Percentiles rank a stretch among this genome's conserved stretches.
Evolutionary conservation across 2,329 filamentous ascomycete species (phyloP).

Genomic region (Lasiodiplodia hormozganensis): DNA sequence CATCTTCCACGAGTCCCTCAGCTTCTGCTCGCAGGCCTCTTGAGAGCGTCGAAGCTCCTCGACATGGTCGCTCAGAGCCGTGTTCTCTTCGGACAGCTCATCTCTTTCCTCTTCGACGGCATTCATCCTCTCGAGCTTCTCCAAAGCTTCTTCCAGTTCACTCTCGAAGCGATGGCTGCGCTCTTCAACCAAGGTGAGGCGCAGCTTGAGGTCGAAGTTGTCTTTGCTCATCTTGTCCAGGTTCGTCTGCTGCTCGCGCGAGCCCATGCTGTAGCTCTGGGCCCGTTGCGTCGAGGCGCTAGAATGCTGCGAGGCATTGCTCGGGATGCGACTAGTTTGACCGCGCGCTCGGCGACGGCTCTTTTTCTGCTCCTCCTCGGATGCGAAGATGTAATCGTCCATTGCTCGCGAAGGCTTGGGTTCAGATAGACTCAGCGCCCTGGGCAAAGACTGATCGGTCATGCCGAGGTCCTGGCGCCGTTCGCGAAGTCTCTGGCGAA

Average conservation of each 20-base stretch:
- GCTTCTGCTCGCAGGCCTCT: constrained; percentile 15
- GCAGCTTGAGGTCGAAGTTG: constrained; percentile 30
- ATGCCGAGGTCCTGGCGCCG: constrained; percentile 20
- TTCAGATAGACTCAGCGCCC: constrained; percentile 14
- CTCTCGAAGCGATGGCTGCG: constrained; percentile 7
- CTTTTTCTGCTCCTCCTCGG: constrained; percentile 10
- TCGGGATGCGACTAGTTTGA: constrained; percentile 2
- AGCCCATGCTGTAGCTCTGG: constrained; percentile 16
- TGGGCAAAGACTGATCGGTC: neutral
- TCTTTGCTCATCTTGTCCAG: constrained; percentile 29
- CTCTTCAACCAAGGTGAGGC: constrained; percentile 29
- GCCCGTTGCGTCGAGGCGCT: neutral
- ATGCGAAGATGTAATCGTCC: constrained; percentile 29
- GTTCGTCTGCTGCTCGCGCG: constrained; percentile 17
- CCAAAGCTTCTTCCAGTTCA: constrained; percentile 24
- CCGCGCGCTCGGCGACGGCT: neutral
- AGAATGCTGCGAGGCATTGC: neutral
- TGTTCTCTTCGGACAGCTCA: constrained; percentile 26
- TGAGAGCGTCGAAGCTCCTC: constrained; percentile 16
- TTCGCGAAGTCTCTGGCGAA: constrained; percentile 26
- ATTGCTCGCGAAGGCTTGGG: neutral
- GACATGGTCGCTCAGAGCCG: neutral
- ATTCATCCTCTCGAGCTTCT: constrained; percentile 20
- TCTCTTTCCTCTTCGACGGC: constrained; percentile 20
- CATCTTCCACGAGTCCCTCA: constrained; percentile 22